Evolutionary conservation across 2,329 filamentous ascomycete species (phyloP), one percentile per base, ranked within the genome.

Genomic region (Aspergillus sergii): DNA sequence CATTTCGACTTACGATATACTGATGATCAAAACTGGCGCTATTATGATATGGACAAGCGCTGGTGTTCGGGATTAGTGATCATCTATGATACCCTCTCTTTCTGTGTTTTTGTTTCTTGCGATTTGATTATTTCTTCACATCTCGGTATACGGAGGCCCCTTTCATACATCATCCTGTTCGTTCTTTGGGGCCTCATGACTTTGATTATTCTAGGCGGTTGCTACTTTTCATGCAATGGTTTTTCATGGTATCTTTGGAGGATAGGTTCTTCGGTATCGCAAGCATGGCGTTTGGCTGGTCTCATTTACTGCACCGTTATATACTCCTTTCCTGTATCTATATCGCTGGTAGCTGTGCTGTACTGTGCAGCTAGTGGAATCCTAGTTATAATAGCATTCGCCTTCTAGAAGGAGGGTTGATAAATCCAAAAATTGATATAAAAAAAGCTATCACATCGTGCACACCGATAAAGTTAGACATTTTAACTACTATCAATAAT

Each of bases 41-140:
- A 55, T 64, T 56, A 66, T 64, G 46, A 64, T 51, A 41, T 61
- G 57, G 43, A 59, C 64, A 53, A 70, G 69, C 66, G 67, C 66
- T 69, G 68, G 67, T 68, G 71, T 71, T 70, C 59, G 59, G 60
- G 54, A 63, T 63, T 65, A 51, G 16, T 64, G 58, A 66, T 68
- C 64, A 69, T 71, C 65, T 68, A 68, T 73, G 73, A 76, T 75
- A 76, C 74, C 74, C 73, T 66, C 66, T 68, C 64, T 56, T 65
- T 66, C 45, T 55, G 50, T 62, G 28, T 46, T 54, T 43, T 57
- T 26, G 19, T 60, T 46, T 57, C 43, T 59, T 39, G 16, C n/a
- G 45, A 41, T 23, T 50, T 23, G 48, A 23, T 57, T 32, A n/a
- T 57, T 23, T 57, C 23, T 55, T 51, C 23, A 43, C 39, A 60